Percentiles rank a stretch among this genome's conserved stretches.
Evolutionary conservation across 441 rosid genomes (phyloP).

Genomic region (Pelargonium myrrhifolium): DNA sequence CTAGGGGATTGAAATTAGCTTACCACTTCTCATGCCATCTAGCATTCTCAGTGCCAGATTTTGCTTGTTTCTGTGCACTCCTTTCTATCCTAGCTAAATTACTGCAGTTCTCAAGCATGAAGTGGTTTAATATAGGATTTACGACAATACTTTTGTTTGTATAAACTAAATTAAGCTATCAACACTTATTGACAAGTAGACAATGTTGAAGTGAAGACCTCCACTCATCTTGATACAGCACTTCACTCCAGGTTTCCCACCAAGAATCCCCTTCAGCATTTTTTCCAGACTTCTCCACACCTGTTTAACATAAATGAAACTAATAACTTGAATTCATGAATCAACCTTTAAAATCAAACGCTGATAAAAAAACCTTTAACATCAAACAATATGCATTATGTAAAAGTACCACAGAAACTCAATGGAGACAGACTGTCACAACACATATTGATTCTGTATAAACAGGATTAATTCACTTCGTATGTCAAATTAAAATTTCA

Average conservation of each 20-base stretch:
- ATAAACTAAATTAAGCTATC: slow-evolving; percentile 10
- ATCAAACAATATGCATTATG: neutral
- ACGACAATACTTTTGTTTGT: neutral
- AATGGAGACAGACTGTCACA: neutral
- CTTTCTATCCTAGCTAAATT: slow-evolving; percentile 95
- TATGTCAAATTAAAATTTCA: neutral
- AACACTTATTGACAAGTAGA: neutral
- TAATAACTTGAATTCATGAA: neutral
- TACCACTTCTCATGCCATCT: slow-evolving; percentile 99
- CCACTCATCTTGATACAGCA: slow-evolving; percentile 97
- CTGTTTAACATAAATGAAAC: slow-evolving; percentile 31
- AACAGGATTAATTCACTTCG: neutral
- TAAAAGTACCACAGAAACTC: neutral
- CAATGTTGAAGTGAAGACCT: slow-evolving; percentile 41
- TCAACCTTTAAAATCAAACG: neutral
- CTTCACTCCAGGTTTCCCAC: slow-evolving; percentile 99
- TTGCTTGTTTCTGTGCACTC: slow-evolving; percentile 98
- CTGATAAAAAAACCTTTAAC: too few species aligned
- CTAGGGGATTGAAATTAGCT: slow-evolving; percentile 21
- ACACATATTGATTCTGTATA: neutral
- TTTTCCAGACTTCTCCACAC: slow-evolving; percentile 95
- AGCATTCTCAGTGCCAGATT: slow-evolving; percentile 88
- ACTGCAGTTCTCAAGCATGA: slow-evolving; percentile 36
- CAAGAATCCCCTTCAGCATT: slow-evolving; percentile 95
- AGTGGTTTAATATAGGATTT: slow-evolving; percentile 1